Evolutionary conservation across 768 basidiomycete species (phyloP).

Genomic region (Lactarius quietus): DNA sequence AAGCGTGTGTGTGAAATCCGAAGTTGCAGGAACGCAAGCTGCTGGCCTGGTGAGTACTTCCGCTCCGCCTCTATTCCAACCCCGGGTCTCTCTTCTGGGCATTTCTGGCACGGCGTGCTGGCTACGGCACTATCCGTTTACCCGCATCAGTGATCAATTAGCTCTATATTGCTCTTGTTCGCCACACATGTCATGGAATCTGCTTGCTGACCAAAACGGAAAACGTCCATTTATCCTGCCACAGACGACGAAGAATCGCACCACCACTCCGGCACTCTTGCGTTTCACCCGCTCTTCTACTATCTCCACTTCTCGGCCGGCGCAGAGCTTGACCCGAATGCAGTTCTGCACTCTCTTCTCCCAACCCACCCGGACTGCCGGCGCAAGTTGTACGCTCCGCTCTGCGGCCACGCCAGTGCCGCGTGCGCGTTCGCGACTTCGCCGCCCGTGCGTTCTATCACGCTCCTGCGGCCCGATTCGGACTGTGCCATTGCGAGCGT

Average conservation of each 20-base stretch:
- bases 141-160: neutral
- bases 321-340: slow-evolving; percentile 20
- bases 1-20: slow-evolving; percentile 25
- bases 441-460: slow-evolving; percentile 23
- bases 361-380: slow-evolving; percentile 26
- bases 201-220: slow-evolving; percentile 1
- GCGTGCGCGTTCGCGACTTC: slow-evolving; percentile 22
- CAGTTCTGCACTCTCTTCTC: slow-evolving; percentile 20
- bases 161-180: neutral
- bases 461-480: slow-evolving; percentile 19
- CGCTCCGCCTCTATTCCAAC: neutral
- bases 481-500: slow-evolving; percentile 24
- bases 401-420: slow-evolving; percentile 22
- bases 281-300: slow-evolving; percentile 26
- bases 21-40: slow-evolving; percentile 24
- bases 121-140: neutral
- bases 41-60: slow-evolving; percentile 25
- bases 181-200: neutral
- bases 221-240: neutral
- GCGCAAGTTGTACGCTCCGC: slow-evolving; percentile 24
- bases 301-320: slow-evolving; percentile 25
- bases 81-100: neutral
- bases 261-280: slow-evolving; percentile 15
- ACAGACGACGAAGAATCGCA: slow-evolving; percentile 8
- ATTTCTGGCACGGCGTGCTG: neutral